Percentiles rank a stretch among this genome's conserved stretches.
These are phyloP conservation scores for Phytopythium delawarense DNA, from an alignment of 352 stramenopile genomes.

Conservation along the genomic window DNA sequence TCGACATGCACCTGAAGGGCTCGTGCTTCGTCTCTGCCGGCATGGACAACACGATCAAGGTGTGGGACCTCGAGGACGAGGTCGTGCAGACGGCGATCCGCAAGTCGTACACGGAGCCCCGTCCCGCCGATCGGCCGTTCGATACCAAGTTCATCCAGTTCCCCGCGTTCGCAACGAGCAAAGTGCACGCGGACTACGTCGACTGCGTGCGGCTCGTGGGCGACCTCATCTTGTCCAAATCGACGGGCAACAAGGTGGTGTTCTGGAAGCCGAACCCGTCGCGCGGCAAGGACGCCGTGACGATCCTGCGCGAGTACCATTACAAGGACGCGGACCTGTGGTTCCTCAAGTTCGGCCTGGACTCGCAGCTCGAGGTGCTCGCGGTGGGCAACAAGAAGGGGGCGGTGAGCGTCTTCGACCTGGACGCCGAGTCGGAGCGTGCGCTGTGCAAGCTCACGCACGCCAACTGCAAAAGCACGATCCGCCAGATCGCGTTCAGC, in stretches of 20 bases:
- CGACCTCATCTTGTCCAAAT: slow-evolving; percentile 78
- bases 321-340: slow-evolving; percentile 82
- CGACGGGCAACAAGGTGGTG: slow-evolving; percentile 85
- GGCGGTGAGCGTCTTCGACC: slow-evolving; percentile 72
- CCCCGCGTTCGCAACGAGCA: slow-evolving; percentile 89
- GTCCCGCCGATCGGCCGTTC: slow-evolving; percentile 61
- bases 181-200: slow-evolving; percentile 90
- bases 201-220: slow-evolving; percentile 86
- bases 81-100: slow-evolving; percentile 68
- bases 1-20: slow-evolving; percentile 88
- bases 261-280: slow-evolving; percentile 91
- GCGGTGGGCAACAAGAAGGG: slow-evolving; percentile 82
- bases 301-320: slow-evolving; percentile 76
- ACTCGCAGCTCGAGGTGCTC: slow-evolving; percentile 71
- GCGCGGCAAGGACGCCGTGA: slow-evolving; percentile 74
- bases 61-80: slow-evolving; percentile 89
- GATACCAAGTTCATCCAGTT: slow-evolving; percentile 87
- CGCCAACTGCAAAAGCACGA: slow-evolving; percentile 71
- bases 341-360: slow-evolving; percentile 86
- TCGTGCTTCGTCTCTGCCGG: slow-evolving; percentile 85
- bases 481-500: slow-evolving; percentile 78
- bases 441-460: slow-evolving; percentile 67
- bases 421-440: slow-evolving; percentile 70
- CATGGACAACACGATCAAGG: slow-evolving; percentile 93
- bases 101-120: slow-evolving; percentile 70